Evolutionary conservation across 2,329 filamentous ascomycete genomes (phyloP).

Genomic region (Exophiala xenobiotica): DNA sequence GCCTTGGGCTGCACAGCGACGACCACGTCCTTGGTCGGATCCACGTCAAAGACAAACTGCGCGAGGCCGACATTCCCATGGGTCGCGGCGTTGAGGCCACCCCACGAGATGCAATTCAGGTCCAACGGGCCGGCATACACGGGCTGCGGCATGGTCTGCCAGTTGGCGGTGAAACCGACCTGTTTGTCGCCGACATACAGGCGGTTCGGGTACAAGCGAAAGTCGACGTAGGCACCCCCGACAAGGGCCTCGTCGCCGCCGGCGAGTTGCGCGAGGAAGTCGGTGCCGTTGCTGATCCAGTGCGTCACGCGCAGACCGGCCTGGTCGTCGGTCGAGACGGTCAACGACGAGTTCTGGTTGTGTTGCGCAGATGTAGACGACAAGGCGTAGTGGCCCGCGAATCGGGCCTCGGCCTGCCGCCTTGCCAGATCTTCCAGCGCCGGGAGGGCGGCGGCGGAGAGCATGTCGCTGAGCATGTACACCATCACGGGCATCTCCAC

Average conservation of each 20-base stretch:
- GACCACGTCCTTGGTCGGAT: background rate
- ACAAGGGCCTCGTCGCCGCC: no score
- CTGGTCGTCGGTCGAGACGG: background rate
- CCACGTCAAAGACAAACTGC: background rate
- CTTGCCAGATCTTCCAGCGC: slow-evolving; percentile 8
- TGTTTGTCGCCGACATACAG: background rate
- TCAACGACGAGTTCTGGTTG: background rate
- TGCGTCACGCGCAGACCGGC: background rate
- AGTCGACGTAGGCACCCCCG: background rate
- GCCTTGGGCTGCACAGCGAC: background rate
- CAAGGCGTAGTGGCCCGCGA: slow-evolving; percentile 6
- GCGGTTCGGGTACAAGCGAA: background rate
- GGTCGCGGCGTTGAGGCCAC: background rate
- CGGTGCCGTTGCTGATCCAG: background rate
- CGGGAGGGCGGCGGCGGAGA: slow-evolving; percentile 10
- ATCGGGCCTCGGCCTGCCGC: slow-evolving; percentile 5
- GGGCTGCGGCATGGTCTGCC: background rate
- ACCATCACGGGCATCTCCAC: background rate
- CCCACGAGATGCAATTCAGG: background rate
- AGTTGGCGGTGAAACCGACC: background rate
- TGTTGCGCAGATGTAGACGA: background rate
- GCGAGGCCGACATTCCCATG: background rate
- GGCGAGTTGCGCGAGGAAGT: background rate
- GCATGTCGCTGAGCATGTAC: background rate
- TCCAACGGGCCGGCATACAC: background rate